Evolutionary conservation across 2,329 filamentous ascomycete genomes (phyloP), one percentile per base, ranked within the genome.

Genomic region (Pseudogymnoascus sp.): DNA sequence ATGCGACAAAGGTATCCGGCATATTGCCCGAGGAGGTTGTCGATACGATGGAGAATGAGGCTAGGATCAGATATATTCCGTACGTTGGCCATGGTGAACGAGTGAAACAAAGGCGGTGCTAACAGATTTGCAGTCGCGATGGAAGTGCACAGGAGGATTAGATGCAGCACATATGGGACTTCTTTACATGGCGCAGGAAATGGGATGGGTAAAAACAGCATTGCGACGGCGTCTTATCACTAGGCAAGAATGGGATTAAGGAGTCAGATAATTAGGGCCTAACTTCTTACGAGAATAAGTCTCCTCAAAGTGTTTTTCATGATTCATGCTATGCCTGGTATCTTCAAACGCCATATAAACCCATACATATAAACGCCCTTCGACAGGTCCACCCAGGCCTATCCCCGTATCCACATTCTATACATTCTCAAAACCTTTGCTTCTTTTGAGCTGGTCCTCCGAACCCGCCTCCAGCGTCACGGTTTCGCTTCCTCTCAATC

Each of bases 1-100:
- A 99, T 76, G 94, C 94, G 15, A 89, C 91, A 61, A 97, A 97
- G 77, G 94, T 99, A 22, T 91, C 89, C 33, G 94, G 94, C 15
- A 85, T 90, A 71, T 75, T 88, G 62, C 85, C 86, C 4, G 85
- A 88, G 66, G 86, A 89, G 64, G 79, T 88, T 39, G 76, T 83
- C 50, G 76, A 78, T 20, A 76, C 78, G 47, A 75, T 88, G 62
- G 82, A 86, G 70, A 83, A 87, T 61, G 84, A 87, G 70, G 81
- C 81, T 64, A 77, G 84, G 69, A 77, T 86, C 73, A 79, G 80
- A 71, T 87, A 88, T 66, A 86, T 88, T 65, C 85, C 86, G 81
- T 87, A 60, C 8, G 58, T 47, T 33, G 22, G 15, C 18, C 39
- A 33, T 38, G 7, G 25, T 14, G 33, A 41, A 37, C 6, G 18